Percentiles rank a stretch among this genome's conserved stretches.
Conservation (phyloP, 257 asterid genomes). For the Solanum pennellii region DNA sequence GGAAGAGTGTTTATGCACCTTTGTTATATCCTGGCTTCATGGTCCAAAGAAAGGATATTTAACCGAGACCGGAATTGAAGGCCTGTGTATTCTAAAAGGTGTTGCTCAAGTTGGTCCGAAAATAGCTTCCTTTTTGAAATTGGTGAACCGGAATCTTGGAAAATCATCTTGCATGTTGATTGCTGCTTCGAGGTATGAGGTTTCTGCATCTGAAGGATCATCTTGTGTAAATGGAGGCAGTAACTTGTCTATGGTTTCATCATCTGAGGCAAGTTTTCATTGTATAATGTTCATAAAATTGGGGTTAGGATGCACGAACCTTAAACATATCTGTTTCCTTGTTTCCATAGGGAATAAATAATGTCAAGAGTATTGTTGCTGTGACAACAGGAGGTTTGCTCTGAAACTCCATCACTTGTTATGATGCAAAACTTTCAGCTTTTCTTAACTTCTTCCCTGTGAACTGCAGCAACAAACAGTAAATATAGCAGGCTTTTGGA, state of each 20-base stretch:
- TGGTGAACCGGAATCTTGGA: constrained; percentile 25
- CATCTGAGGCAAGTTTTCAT: constrained; percentile 3
- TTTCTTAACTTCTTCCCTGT: background rate
- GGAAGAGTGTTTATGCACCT: constrained; percentile 50
- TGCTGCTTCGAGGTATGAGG: background rate
- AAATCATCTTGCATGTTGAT: background rate
- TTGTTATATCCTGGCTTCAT: constrained; percentile 39
- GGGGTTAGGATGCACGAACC: background rate
- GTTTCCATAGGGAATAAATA: background rate
- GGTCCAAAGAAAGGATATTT: constrained; percentile 36
- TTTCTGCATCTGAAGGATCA: background rate
- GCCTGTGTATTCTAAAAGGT: constrained; percentile 19
- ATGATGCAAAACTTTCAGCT: background rate
- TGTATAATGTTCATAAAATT: background rate
- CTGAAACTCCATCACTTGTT: background rate
- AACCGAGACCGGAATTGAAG: constrained; percentile 12
- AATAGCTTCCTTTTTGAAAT: constrained; percentile 21
- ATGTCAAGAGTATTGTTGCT: background rate
- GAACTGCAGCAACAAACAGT: constrained; percentile 1
- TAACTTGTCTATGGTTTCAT: background rate
- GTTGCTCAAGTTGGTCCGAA: constrained; percentile 19
- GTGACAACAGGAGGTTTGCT: background rate
- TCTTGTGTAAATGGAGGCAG: background rate
- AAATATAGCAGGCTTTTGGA: background rate
- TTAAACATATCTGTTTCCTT: background rate